A percentile compares a stretch with the other conserved stretches of the same genome.
These are phyloP conservation scores for Ettlia oleoabundans DNA, from an alignment of 139 green algal species.

Conservation along the genomic window DNA sequence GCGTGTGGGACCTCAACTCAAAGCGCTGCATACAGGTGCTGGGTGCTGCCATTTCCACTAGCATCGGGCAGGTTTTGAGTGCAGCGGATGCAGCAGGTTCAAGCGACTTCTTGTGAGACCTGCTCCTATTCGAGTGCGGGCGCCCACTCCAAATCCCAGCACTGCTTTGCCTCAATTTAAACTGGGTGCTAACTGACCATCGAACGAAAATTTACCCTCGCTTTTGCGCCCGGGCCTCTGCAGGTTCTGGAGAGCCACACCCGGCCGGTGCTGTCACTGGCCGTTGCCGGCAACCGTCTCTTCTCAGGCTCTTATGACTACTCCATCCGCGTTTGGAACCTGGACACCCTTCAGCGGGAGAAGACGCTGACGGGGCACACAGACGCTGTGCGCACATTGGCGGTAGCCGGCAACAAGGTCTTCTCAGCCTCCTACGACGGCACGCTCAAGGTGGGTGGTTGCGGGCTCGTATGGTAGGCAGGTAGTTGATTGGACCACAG, in stretches of 20 bases:
- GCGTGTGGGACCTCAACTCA: constrained; percentile 85
- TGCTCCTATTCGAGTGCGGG: no score
- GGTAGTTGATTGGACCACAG: background rate
- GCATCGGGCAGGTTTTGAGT: no score
- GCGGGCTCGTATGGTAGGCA: background rate
- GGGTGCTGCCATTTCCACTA: no score
- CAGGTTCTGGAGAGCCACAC: constrained; percentile 92
- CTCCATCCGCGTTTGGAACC: constrained; percentile 90
- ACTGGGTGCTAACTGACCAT: no score
- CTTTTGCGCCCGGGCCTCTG: background rate
- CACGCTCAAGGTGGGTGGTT: constrained; percentile 66
- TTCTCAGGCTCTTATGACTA: constrained; percentile 95
- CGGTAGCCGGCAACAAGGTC: constrained; percentile 70
- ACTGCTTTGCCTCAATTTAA: no score
- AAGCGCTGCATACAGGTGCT: constrained; percentile 55
- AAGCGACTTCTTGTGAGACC: no score
- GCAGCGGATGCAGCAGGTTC: no score
- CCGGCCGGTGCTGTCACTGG: constrained; percentile 90
- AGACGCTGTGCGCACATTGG: constrained; percentile 88
- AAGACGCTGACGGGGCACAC: constrained; percentile 86
- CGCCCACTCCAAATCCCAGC: no score
- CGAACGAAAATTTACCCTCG: background rate
- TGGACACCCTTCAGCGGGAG: constrained; percentile 73
- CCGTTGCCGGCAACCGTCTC: constrained; percentile 73
- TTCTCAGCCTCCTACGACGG: constrained; percentile 93